These are phyloP conservation scores for Salix koriyanagi DNA, from an alignment of 345 rosid genomes.

Conservation along the genomic window DNA sequence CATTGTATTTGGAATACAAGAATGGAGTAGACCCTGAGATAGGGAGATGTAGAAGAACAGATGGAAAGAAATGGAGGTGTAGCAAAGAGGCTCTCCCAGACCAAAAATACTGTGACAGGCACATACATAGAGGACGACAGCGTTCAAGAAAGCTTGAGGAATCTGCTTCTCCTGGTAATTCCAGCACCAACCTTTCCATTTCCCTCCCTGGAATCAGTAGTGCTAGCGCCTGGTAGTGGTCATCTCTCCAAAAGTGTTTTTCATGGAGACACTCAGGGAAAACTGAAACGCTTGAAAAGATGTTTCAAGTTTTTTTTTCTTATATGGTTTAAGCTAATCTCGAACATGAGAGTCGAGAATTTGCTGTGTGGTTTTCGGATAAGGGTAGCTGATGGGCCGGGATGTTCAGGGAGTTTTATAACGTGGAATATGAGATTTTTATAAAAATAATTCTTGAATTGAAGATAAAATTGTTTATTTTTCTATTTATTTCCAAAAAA, in stretches of 20 bases:
- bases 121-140: slow-evolving; percentile 47
- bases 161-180: slow-evolving; percentile 23
- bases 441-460: too few relatives aligned
- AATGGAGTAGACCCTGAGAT: slow-evolving; percentile 42
- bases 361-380: neutral
- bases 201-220: slow-evolving; percentile 15
- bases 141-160: slow-evolving; percentile 59
- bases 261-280: neutral
- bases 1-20: slow-evolving; percentile 21
- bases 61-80: slow-evolving; percentile 63
- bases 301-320: neutral
- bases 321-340: neutral
- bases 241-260: slow-evolving; percentile 7
- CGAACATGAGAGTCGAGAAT: neutral
- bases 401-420: too few relatives aligned
- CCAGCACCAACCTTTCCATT: slow-evolving; percentile 37
- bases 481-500: too few relatives aligned
- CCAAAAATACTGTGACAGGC: slow-evolving; percentile 51
- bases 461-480: too few relatives aligned
- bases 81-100: slow-evolving; percentile 40
- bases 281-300: neutral
- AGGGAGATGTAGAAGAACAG: slow-evolving; percentile 54
- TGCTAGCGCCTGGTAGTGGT: neutral
- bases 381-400: too few relatives aligned
- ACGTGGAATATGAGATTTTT: too few relatives aligned